Evolutionary conservation across 768 basidiomycete genomes (phyloP).

Genomic region (Mycena albidolilacea): DNA sequence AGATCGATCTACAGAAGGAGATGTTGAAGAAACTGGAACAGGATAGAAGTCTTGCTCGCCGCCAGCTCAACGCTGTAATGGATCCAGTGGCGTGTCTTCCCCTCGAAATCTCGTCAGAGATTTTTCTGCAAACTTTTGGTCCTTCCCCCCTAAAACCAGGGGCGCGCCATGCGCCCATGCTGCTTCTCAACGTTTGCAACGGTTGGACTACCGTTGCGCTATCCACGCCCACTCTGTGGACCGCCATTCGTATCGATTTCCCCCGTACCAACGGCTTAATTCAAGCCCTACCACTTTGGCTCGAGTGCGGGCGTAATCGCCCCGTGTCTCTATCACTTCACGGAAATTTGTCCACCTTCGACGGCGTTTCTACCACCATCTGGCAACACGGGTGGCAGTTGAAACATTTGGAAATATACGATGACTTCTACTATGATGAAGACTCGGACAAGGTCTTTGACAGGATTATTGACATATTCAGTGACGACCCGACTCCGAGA

Average conservation of each 20-base stretch:
- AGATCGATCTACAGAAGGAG: not conserved
- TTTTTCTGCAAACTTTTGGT: not conserved
- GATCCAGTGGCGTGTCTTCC: slow-evolving; percentile 1
- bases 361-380: not conserved
- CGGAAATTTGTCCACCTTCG: not conserved
- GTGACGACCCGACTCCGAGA: no score
- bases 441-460: not conserved
- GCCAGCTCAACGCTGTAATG: not conserved
- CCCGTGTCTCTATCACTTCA: not conserved
- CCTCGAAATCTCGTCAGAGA: slow-evolving; percentile 9
- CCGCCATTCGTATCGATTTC: not conserved
- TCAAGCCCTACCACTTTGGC: not conserved
- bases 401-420: not conserved
- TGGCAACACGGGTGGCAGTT: not conserved
- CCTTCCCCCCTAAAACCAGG: not conserved
- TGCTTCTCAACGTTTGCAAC: not conserved
- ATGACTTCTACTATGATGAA: not conserved
- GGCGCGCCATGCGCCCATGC: not conserved
- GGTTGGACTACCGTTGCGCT: not conserved
- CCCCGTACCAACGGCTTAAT: not conserved
- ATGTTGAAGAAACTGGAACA: not conserved
- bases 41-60: not conserved
- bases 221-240: not conserved
- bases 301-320: not conserved
- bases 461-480: not conserved